These are phyloP conservation scores for Solanum virginianum DNA, from an alignment of 257 asterid species.

Conservation along the genomic window DNA sequence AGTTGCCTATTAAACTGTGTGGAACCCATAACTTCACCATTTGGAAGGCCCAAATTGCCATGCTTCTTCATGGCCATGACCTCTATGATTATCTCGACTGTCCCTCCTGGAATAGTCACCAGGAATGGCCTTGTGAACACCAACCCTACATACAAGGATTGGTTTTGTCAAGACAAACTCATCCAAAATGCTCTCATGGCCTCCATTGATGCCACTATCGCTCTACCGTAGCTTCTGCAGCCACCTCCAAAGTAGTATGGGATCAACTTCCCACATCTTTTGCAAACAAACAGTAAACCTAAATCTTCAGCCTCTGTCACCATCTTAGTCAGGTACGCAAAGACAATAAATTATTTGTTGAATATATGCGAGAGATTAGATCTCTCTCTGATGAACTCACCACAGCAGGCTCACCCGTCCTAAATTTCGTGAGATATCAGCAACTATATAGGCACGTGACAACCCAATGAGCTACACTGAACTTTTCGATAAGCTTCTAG, in stretches of 20 bases:
- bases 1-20: no score
- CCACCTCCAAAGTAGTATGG: neutral
- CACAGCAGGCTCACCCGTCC: neutral
- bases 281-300: neutral
- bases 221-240: neutral
- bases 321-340: neutral
- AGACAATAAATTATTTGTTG: neutral
- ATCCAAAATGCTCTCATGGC: neutral
- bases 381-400: neutral
- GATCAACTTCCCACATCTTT: neutral
- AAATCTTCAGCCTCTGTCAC: neutral
- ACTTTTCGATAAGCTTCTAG: neutral
- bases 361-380: fast-evolving
- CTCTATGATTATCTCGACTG: no score
- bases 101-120: no score
- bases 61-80: no score
- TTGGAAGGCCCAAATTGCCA: no score
- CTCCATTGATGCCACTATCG: neutral
- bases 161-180: neutral
- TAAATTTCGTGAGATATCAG: no score
- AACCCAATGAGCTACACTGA: neutral
- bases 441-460: neutral
- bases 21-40: no score
- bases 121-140: no score
- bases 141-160: no score